A percentile compares a stretch with the other conserved stretches of the same genome.
These are phyloP conservation scores for Lasiodiplodia sp. DNA, from an alignment of 2,329 filamentous ascomycete genomes.

Conservation along the genomic window DNA sequence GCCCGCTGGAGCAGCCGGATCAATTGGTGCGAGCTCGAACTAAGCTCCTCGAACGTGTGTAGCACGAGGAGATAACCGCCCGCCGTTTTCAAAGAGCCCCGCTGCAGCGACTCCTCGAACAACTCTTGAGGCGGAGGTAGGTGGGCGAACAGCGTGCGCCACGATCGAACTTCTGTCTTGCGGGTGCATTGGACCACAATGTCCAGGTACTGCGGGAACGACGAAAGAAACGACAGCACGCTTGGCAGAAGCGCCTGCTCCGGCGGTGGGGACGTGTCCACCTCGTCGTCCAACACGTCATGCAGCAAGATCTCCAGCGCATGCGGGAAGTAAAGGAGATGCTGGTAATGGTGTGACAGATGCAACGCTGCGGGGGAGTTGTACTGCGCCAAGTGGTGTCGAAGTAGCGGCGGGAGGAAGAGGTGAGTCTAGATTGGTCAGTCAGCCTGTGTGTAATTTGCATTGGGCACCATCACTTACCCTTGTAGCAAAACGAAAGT, in stretches of 20 bases:
- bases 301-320: conserved; percentile 91
- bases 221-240: conserved; percentile 61
- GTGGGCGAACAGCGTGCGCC: conserved; percentile 91
- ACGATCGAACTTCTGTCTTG: conserved; percentile 94
- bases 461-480: conserved; percentile 59
- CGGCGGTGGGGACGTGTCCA: conserved; percentile 67
- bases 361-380: conserved; percentile 82
- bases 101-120: conserved; percentile 88
- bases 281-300: conserved; percentile 92
- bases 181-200: conserved; percentile 96
- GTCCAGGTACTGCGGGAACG: conserved; percentile 81
- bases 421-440: conserved; percentile 77
- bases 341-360: conserved; percentile 83
- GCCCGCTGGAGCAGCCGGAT: conserved; percentile 82
- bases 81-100: conserved; percentile 89
- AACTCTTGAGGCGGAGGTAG: conserved; percentile 88
- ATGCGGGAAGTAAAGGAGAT: conserved; percentile 90
- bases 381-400: conserved; percentile 76
- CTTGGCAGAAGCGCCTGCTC: conserved; percentile 59
- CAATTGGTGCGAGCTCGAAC: conserved; percentile 75
- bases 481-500: conserved; percentile 85
- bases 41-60: conserved; percentile 73
- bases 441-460: conserved; percentile 30
- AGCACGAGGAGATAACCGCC: conserved; percentile 95
- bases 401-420: conserved; percentile 87